These are phyloP conservation scores for Ophiorrhiza pumila DNA, from an alignment of 257 asterid species.

Conservation along the genomic window DNA sequence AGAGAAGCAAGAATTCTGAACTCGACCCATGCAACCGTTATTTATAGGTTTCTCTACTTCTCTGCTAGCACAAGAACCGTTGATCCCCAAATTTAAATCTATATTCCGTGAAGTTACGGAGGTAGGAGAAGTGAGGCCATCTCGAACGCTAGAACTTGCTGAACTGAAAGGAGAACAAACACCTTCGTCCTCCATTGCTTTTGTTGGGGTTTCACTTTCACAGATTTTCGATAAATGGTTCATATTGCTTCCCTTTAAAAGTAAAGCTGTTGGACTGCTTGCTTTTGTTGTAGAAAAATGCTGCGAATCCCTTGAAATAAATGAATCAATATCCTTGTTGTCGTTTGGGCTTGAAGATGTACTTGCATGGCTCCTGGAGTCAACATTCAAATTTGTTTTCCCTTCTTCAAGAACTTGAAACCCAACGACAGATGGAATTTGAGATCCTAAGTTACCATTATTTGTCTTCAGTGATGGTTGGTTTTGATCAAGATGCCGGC, in stretches of 20 bases:
- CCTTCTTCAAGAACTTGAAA: conserved; percentile 41
- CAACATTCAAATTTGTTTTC: conserved; percentile 30
- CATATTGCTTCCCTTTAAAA: conserved; percentile 22
- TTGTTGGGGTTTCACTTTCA: conserved; percentile 30
- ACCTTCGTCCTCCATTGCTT: conserved; percentile 15
- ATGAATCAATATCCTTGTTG: conserved; percentile 28
- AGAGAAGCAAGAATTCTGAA: conserved; percentile 16
- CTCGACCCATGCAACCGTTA: conserved; percentile 10
- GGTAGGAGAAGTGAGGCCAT: conserved; percentile 44
- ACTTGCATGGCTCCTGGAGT: conserved; percentile 19
- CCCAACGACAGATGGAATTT: conserved; percentile 44
- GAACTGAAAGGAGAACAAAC: conserved; percentile 24
- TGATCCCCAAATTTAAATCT: conserved; percentile 48
- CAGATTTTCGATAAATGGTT: conserved; percentile 24
- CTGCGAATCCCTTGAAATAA: conserved; percentile 30
- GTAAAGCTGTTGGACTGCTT: conserved; percentile 28
- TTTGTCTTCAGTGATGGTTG: conserved; percentile 35
- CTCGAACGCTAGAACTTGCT: conserved; percentile 26
- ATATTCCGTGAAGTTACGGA: conserved; percentile 62
- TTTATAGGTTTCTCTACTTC: conserved; percentile 27
- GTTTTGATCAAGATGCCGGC: conserved; percentile 46
- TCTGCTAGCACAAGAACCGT: conserved; percentile 29
- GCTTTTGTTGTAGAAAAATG: conserved; percentile 33
- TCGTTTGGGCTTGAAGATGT: conserved; percentile 35
- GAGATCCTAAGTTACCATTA: conserved; percentile 25